Evolutionary conservation across 2,329 filamentous ascomycete species (phyloP).

Genomic region (Thelonectria blattea): DNA sequence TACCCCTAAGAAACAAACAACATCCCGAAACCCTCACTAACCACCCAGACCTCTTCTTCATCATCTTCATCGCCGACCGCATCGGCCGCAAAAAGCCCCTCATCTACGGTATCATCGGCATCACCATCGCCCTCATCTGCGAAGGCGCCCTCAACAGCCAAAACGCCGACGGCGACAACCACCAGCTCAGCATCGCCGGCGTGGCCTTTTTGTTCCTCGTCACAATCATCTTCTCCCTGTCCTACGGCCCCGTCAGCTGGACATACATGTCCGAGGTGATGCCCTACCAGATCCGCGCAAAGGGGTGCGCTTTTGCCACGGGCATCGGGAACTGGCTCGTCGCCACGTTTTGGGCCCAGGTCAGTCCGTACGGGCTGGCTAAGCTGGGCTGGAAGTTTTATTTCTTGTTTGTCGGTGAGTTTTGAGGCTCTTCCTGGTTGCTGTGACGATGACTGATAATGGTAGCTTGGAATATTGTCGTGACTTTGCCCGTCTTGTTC

Average conservation of each 20-base stretch:
- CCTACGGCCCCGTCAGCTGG: slow-evolving; percentile 60
- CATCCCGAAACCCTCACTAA: not conserved
- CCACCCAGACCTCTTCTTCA: slow-evolving; percentile 58
- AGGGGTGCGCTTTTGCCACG: slow-evolving; percentile 35
- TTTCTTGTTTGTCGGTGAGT: slow-evolving; percentile 44
- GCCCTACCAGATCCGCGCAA: slow-evolving; percentile 64
- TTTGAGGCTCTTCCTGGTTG: no score
- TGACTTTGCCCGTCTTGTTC: slow-evolving; percentile 49
- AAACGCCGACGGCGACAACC: slow-evolving; percentile 45
- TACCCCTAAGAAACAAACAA: not conserved
- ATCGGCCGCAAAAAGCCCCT: slow-evolving; percentile 69
- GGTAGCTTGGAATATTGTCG: slow-evolving; percentile 41
- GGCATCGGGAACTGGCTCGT: slow-evolving; percentile 38
- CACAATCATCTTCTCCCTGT: slow-evolving; percentile 58
- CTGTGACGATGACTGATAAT: not conserved
- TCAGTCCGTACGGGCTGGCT: slow-evolving; percentile 57
- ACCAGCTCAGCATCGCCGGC: slow-evolving; percentile 59
- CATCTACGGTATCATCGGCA: slow-evolving; percentile 65
- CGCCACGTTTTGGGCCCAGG: slow-evolving; percentile 60
- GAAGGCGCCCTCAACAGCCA: slow-evolving; percentile 61
- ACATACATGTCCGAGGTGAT: slow-evolving; percentile 68
- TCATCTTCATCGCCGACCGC: slow-evolving; percentile 62
- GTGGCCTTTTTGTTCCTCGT: slow-evolving; percentile 66
- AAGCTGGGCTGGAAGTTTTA: slow-evolving; percentile 47
- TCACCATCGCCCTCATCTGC: slow-evolving; percentile 62